Base-by-base conservation (phyloP, 2,329 filamentous ascomycete genomes). In the Stachybotrys chartarum region DNA sequence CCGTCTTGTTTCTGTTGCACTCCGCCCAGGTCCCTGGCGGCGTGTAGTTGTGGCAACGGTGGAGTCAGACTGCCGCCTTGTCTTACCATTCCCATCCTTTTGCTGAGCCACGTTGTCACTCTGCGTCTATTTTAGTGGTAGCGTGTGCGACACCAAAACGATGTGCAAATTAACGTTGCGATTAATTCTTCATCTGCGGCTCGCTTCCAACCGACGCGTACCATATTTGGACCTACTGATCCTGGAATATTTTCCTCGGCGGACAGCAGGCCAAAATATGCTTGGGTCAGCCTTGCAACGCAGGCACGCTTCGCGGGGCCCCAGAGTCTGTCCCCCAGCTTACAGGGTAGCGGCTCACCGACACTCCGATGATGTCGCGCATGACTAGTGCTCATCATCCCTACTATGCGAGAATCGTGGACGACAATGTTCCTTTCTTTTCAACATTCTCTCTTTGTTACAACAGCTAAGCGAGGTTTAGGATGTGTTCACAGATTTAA, bases 51-150 rank as follows among this genome's bases (percentile, higher is more conserved):
- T 47, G 45, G 45, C 49, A 31, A 24, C 56, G 56, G 59, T 59
- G 60, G 59, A 57, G 55, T 57, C 59, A 56, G 55, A 56, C 58
- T 50, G 56, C 52, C 55, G 53, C 50, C 51, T 50, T 54, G 51
- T 53, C 54, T 63, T 63, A 54, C 61, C 59, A 63, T 64, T 66
- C 61, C 57, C 55, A 59, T 60, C 55, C 60, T 51, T 46, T 59
- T 55, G 56, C 57, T 59, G 57, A 57, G 60, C 59, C 62, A 67
- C 64, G 62, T 68, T 63, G 67, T 57, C 58, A 64, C 58, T 53
- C 58, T 60, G 61, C 59, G 59, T 64, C 53, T 60, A 58, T 64
- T 61, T 58, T 61, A 63, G 59, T 64, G 61, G 65, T 53, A 57
- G 52, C 51, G 30, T 55, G 49, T 47, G 49, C 50, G 45, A n/a